Evolutionary conservation across 495 filamentous ascomycete species (phyloP).

Genomic region (Penicillium manginii): DNA sequence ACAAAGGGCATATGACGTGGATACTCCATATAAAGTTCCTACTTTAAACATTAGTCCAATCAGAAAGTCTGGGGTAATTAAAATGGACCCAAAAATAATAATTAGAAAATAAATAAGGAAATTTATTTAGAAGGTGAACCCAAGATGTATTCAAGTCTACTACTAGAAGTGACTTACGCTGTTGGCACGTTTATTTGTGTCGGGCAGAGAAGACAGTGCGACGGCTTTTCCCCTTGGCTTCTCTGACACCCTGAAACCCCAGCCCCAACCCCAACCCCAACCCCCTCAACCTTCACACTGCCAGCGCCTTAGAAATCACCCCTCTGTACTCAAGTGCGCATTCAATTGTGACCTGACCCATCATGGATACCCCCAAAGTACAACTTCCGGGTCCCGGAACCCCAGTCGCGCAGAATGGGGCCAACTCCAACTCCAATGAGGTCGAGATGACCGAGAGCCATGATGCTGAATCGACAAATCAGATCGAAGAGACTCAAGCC

Average conservation of each 20-base stretch:
- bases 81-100: not conserved
- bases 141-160: too few species aligned
- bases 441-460: conserved; percentile 26
- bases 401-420: conserved; percentile 5
- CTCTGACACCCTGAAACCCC: too few species aligned
- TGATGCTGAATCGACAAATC: not conserved
- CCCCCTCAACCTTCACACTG: not conserved
- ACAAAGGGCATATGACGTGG: not conserved
- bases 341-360: not conserved
- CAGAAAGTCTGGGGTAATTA: not conserved
- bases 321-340: not conserved
- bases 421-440: conserved; percentile 19
- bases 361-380: conserved; percentile 34
- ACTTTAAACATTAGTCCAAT: too few species aligned
- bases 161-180: too few species aligned
- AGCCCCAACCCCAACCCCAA: too few species aligned
- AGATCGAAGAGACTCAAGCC: not conserved
- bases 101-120: not conserved
- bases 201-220: too few species aligned
- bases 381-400: conserved; percentile 22
- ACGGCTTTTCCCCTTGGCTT: too few species aligned
- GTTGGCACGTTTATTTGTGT: too few species aligned
- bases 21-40: not conserved
- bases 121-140: too few species aligned
- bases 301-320: not conserved